Base-by-base conservation (phyloP, 352 stramenopile genomes). In the Pythium guiyangense region DNA sequence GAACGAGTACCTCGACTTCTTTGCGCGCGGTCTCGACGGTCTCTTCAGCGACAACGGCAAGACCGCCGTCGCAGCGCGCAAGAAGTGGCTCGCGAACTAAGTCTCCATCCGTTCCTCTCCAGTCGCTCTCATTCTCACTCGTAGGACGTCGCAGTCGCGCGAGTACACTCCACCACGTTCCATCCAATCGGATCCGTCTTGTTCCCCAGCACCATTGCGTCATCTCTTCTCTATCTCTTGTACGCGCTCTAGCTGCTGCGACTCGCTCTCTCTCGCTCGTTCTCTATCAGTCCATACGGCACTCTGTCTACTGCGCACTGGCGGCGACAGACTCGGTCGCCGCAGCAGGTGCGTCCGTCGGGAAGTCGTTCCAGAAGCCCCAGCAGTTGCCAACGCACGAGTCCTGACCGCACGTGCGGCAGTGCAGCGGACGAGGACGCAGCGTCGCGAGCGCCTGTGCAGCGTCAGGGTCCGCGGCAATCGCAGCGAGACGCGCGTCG, bases 301-400 rank as follows among this genome's bases (percentile, higher is more conserved):
- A 37, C 6, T 37, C 31, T 20, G 6, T 54, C 52, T 57, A 63
- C 42, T 57, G 49, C 10, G 49, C 50, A 3, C 26, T 39, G 22
- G 50, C 20, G 15, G 26, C 49, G 6, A 37, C 31, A 6, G 31
- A 12, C 31, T 37, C 31, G 4, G 31, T 37, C 31, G 6, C 31
- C 12, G 31, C 37, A 17, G 37, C 15, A 5, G 37, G 12, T 12
- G 37, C 12, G 3, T 43, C 37, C 11, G 37, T 43, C 20, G 63
- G 63, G 37, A 66, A 66, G 48, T 89, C 79, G 54, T 76, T 89
- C 79, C 79, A 89, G 54, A 89, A 89, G 12, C 79, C 79, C 79
- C 79, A 89, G 64, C 79, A 89, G 26, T 85, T 89, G 60, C 79
- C 79, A 54, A 74, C 71, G 63, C 79, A 89, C 35, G 61, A 63